Percentiles rank a stretch among this genome's conserved stretches.
phyloP scores from a whole-genome alignment of 140 eudicot genomes.

The Oenanthe javanica region DNA sequence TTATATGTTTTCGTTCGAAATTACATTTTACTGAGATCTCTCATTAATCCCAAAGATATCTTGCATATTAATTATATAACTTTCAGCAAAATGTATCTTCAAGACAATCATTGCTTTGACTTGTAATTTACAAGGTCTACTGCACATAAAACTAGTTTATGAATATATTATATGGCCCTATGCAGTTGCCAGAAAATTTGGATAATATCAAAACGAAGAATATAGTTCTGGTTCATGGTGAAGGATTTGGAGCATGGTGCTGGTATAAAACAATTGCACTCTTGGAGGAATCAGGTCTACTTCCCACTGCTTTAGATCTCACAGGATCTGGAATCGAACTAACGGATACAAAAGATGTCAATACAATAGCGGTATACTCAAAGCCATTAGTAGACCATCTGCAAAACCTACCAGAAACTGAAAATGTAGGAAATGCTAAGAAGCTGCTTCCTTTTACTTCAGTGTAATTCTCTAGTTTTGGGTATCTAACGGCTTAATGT shows the following conservation, averaged over 20 bases:
- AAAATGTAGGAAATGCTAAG: conserved; percentile 39
- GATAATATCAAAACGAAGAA: conserved; percentile 70
- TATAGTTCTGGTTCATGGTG: conserved; percentile 85
- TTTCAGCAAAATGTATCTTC: neutral
- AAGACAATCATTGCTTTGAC: neutral
- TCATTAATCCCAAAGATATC: too few species aligned
- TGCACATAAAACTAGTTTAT: neutral
- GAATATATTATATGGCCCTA: too few species aligned
- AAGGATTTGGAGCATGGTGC: conserved; percentile 99
- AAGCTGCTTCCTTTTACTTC: neutral
- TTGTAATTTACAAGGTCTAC: neutral
- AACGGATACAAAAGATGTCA: conserved; percentile 59
- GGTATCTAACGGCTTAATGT: conserved; percentile 1
- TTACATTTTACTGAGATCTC: too few species aligned
- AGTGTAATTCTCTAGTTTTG: neutral
- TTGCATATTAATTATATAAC: neutral
- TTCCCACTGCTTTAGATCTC: conserved; percentile 83
- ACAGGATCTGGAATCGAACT: conserved; percentile 88
- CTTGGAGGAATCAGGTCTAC: conserved; percentile 79
- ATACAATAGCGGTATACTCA: conserved; percentile 68
- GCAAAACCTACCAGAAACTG: conserved; percentile 66
- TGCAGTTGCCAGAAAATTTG: conserved; percentile 60
- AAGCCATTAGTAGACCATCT: conserved; percentile 69
- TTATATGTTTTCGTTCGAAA: too few species aligned
- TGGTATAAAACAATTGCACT: conserved; percentile 94